These are phyloP conservation scores for Cyberlindnera sargentensis DNA, from an alignment of 805 yeast genomes.

Conservation along the genomic window DNA sequence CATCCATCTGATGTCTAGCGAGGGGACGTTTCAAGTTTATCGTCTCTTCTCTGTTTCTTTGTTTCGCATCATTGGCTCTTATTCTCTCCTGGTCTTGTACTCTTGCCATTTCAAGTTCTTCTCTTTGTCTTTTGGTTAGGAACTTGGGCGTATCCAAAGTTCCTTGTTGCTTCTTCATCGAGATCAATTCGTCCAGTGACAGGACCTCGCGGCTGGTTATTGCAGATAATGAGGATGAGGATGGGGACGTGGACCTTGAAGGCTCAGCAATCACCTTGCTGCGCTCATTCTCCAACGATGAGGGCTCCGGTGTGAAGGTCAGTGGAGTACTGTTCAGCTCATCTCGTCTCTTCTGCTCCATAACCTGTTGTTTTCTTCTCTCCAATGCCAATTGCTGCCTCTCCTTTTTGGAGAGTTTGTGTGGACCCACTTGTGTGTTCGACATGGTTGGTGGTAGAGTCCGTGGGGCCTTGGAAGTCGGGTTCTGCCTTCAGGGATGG, in stretches of 20 bases:
- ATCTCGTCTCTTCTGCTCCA: neutral
- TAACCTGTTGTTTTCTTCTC: constrained; percentile 10
- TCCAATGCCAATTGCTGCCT: constrained; percentile 30
- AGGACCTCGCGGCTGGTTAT: constrained; percentile 23
- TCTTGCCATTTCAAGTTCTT: constrained; percentile 28
- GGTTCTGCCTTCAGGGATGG: too few relatives aligned
- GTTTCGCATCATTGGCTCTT: constrained; percentile 6
- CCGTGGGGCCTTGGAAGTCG: too few relatives aligned
- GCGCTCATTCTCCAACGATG: neutral
- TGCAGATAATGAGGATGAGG: neutral
- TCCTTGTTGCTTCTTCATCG: constrained; percentile 16
- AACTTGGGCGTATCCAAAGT: constrained; percentile 31
- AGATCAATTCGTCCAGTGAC: constrained; percentile 31
- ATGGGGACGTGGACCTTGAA: neutral
- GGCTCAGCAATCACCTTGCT: neutral
- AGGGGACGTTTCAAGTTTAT: neutral
- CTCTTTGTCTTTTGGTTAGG: constrained; percentile 38
- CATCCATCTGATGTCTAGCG: constrained; percentile 5
- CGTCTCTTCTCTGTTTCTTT: neutral
- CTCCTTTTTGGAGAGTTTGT: constrained; percentile 33
- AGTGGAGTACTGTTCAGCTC: neutral
- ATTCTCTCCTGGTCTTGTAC: constrained; percentile 25
- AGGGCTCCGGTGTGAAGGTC: neutral
- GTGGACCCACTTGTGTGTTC: neutral
- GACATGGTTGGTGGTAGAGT: too few relatives aligned